phyloP scores from a whole-genome alignment of 176 grass and related monocot genomes.

The Melocanna baccifera region DNA sequence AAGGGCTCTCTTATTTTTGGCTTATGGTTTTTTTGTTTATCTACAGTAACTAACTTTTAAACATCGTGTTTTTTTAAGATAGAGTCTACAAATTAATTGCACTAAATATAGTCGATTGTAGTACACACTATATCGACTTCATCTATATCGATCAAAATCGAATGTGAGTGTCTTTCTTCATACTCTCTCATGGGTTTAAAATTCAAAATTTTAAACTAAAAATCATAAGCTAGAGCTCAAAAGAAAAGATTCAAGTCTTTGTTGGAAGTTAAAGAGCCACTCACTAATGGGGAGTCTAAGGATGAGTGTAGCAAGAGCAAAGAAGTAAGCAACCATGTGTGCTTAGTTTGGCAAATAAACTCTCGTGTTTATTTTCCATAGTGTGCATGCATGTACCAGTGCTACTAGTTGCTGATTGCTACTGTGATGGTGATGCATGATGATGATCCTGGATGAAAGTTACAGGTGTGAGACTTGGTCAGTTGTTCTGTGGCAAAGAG shows the following conservation, averaged over 20 bases:
- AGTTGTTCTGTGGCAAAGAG: background rate
- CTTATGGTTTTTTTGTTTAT: too few species aligned
- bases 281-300: constrained; percentile 8
- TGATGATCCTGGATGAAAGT: constrained; percentile 12
- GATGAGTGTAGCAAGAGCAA: constrained; percentile 17
- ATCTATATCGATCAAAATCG: too few species aligned
- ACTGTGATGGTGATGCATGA: constrained; percentile 17
- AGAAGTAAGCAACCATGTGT: constrained; percentile 25
- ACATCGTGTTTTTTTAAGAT: too few species aligned
- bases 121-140: too few species aligned
- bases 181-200: too few species aligned
- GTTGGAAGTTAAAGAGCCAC: background rate
- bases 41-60: too few species aligned
- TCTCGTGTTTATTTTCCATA: constrained; percentile 15
- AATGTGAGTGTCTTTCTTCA: rapidly evolving
- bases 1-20: too few species aligned
- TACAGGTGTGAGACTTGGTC: constrained; percentile 18
- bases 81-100: too few species aligned
- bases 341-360: constrained; percentile 9
- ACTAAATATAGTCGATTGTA: too few species aligned
- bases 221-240: too few species aligned
- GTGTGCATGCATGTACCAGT: constrained; percentile 3
- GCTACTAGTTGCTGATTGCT: constrained; percentile 7
- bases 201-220: too few species aligned
- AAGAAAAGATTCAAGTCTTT: constrained; percentile 23